Conservation (phyloP, 2,329 filamentous ascomycete species). For the Clonostachys chloroleuca region DNA sequence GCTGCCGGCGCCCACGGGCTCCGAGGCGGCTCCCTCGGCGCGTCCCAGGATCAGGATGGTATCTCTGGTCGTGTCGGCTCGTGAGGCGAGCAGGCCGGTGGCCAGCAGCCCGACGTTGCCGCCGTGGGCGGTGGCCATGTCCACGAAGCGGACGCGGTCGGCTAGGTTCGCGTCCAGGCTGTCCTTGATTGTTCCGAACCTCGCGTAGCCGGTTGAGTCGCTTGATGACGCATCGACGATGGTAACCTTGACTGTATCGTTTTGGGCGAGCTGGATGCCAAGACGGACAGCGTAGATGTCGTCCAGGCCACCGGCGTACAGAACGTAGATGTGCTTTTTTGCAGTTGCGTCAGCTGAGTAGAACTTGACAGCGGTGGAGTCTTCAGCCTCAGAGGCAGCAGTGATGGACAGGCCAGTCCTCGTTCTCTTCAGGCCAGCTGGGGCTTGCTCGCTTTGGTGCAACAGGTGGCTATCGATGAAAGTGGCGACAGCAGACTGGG, state of each 20-base stretch:
- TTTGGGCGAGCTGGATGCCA: too few relatives aligned
- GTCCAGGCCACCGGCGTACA: too few relatives aligned
- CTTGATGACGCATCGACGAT: constrained; percentile 12
- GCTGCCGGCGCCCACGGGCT: too few relatives aligned
- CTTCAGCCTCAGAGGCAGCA: too few relatives aligned
- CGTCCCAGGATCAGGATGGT: constrained; percentile 14
- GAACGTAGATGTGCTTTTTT: too few relatives aligned
- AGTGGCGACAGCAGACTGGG: constrained; percentile 45
- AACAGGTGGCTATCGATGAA: constrained; percentile 57
- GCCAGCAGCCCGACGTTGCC: constrained; percentile 9
- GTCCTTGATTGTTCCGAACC: constrained; percentile 15
- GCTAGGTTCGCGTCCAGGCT: constrained; percentile 1
- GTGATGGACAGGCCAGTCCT: too few relatives aligned
- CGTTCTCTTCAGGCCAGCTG: constrained; percentile 1
- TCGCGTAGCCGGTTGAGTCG: constrained; percentile 8
- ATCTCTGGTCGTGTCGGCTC: constrained; percentile 15
- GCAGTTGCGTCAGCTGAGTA: too few relatives aligned
- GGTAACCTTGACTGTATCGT: background rate
- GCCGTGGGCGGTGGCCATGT: constrained; percentile 12
- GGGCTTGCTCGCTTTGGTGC: constrained; percentile 26
- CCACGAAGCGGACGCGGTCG: constrained; percentile 5
- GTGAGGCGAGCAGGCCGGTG: constrained; percentile 14
- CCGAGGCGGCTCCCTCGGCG: background rate
- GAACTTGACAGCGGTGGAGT: too few relatives aligned
- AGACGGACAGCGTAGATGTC: too few relatives aligned